phyloP scores from a whole-genome alignment of 2,329 filamentous ascomycete genomes.

The Penicillium italicum region DNA sequence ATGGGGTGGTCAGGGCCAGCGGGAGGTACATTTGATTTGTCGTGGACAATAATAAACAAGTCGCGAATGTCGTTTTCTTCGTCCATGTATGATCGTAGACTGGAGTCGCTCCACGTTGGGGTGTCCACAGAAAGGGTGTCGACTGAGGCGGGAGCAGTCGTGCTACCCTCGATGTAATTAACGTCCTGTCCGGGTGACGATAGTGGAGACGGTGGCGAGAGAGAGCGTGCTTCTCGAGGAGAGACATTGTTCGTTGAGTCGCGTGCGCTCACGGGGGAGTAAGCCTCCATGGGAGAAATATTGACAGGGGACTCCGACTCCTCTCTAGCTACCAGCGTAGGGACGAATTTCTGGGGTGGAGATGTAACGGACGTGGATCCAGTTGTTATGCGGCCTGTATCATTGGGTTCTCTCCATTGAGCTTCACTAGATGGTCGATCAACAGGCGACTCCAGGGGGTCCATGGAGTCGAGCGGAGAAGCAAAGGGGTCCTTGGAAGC shows the following conservation, averaged over 20 bases:
- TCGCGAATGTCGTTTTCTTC: conserved; percentile 85
- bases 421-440: conserved; percentile 24
- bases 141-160: conserved; percentile 50
- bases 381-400: conserved; percentile 20
- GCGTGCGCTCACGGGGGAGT: conserved; percentile 50
- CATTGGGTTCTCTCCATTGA: conserved; percentile 16
- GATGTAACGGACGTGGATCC: conserved; percentile 27
- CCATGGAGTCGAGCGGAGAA: conserved; percentile 15
- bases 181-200: conserved; percentile 45
- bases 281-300: conserved; percentile 55
- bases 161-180: conserved; percentile 30
- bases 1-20: conserved; percentile 82
- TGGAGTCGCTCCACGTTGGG: conserved; percentile 80
- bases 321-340: conserved; percentile 32
- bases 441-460: conserved; percentile 21
- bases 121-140: conserved; percentile 55
- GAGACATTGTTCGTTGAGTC: conserved; percentile 68
- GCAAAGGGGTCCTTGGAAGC: conserved; percentile 25
- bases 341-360: conserved; percentile 29
- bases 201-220: conserved; percentile 59
- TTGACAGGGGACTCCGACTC: conserved; percentile 65
- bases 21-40: conserved; percentile 78
- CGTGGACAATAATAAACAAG: conserved; percentile 84
- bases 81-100: conserved; percentile 84
- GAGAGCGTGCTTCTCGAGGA: conserved; percentile 62